phyloP scores from a whole-genome alignment of 257 asterid genomes.

The Ilex asprella region DNA sequence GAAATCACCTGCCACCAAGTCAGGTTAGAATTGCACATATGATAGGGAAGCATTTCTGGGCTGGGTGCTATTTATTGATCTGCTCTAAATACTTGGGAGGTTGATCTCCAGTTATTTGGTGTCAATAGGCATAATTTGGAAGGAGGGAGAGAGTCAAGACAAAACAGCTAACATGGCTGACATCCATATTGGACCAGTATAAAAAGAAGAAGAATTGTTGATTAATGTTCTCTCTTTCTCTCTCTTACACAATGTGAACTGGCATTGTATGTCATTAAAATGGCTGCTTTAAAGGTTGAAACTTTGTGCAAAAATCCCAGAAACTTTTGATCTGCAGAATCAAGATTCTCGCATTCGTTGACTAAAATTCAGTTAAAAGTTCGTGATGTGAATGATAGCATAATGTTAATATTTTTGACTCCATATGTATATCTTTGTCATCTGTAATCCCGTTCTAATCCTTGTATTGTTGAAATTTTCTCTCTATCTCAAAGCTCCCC shows the following conservation, averaged over 20 bases:
- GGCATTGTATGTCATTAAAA: neutral
- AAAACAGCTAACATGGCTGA: neutral
- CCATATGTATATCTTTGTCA: too few species aligned
- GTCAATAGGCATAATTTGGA: too few species aligned
- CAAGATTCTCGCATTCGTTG: too few species aligned
- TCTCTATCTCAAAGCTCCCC: too few species aligned
- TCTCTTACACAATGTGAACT: neutral
- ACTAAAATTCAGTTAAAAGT: too few species aligned
- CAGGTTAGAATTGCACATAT: neutral
- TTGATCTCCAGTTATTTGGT: neutral
- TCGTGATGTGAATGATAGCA: too few species aligned
- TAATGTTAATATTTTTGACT: too few species aligned
- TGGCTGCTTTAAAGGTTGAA: neutral
- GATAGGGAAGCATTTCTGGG: neutral
- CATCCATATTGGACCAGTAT: neutral
- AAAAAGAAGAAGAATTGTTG: neutral
- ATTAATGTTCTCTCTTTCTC: too few species aligned
- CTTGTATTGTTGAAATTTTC: too few species aligned
- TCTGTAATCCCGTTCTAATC: too few species aligned
- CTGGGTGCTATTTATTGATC: neutral
- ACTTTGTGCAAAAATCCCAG: too few species aligned
- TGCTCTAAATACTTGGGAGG: neutral
- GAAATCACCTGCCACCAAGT: neutral
- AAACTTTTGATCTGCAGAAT: too few species aligned
- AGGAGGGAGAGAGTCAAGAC: neutral